Conservation (phyloP, 2,329 filamentous ascomycete species). For the Penicillium sp. region DNA sequence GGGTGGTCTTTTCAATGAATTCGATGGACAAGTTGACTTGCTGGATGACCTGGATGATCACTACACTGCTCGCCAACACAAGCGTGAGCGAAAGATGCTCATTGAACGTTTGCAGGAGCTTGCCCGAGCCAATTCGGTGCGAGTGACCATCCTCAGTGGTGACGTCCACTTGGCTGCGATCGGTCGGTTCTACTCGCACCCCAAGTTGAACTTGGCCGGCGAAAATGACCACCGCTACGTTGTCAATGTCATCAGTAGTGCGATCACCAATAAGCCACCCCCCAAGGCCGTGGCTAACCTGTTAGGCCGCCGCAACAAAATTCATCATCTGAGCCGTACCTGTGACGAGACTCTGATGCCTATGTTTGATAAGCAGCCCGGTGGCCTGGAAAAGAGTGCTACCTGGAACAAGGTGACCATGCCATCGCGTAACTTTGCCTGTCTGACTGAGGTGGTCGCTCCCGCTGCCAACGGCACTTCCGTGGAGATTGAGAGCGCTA, state of each 20-base stretch:
- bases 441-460: slow-evolving; percentile 55
- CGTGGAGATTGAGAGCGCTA: slow-evolving; percentile 19
- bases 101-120: slow-evolving; percentile 64
- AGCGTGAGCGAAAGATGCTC: slow-evolving; percentile 77
- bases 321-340: slow-evolving; percentile 62
- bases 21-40: slow-evolving; percentile 73
- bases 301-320: slow-evolving; percentile 63
- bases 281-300: slow-evolving; percentile 66
- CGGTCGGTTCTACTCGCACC: slow-evolving; percentile 65
- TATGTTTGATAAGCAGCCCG: slow-evolving; percentile 63
- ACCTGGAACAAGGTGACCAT: slow-evolving; percentile 83
- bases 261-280: slow-evolving; percentile 68
- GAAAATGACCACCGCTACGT: slow-evolving; percentile 64
- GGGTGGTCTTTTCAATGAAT: slow-evolving; percentile 86
- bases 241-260: slow-evolving; percentile 63
- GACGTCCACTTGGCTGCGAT: slow-evolving; percentile 65
- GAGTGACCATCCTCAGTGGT: slow-evolving; percentile 63
- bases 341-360: slow-evolving; percentile 66
- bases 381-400: slow-evolving; percentile 62
- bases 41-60: slow-evolving; percentile 67
- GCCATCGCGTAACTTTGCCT: slow-evolving; percentile 66
- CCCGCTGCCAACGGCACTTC: slow-evolving; percentile 24
- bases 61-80: slow-evolving; percentile 90
- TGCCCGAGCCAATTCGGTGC: slow-evolving; percentile 55
- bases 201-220: slow-evolving; percentile 55